Base-by-base conservation (phyloP, 495 filamentous ascomycete species). In the Hypoxylon crocopeplum region DNA sequence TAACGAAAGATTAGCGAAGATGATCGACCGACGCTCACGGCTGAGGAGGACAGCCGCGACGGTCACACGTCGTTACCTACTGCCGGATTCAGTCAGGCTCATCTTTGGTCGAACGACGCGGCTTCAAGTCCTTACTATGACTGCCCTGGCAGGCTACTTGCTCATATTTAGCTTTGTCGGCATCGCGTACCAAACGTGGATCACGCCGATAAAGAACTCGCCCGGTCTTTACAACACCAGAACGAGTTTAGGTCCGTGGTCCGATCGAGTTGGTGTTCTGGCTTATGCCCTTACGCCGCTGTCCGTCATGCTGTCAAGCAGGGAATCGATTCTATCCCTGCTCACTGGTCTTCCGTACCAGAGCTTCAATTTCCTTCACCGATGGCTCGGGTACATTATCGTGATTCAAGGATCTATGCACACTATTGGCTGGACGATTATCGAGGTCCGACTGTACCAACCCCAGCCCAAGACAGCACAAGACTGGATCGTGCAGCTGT, bases 201-300 rank as follows among this genome's bases (percentile, higher is more conserved):
- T 82, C 25, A 87, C 83, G 0, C 86, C 85, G 0, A 71, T 86
- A 50, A 79, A 81, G 40, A 70, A 65, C 15, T 73, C 62, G 25
- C 69, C 77, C 0, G 72, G 68, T 2, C 53, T 80, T 8, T 70
- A 74, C 58, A 86, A 86, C 64, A 87, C 81, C 1, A 78, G 86
- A 13, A 81, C 78, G 11, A 77, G 78, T 4, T 72, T 88, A 2
- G 82, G 85, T 2, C 82, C 82, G 3, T 89, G 82, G 78, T 70
- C 80, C 0, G 82, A 88, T 62, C 82, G 86, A 17, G 68, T 88
- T 13, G 87, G 87, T 7, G 77, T 82, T 10, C 66, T 88, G 0
- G 87, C 87, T 3, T 90, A 85, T 62, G 87, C 85, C 5, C 79
- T 89, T 5, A 86, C 85, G 1, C 85, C 86, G 1, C 75, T 89